A percentile compares a stretch with the other conserved stretches of the same genome.
Conservation (phyloP, 2,329 filamentous ascomycete species). For the Fusarium chuoi region DNA sequence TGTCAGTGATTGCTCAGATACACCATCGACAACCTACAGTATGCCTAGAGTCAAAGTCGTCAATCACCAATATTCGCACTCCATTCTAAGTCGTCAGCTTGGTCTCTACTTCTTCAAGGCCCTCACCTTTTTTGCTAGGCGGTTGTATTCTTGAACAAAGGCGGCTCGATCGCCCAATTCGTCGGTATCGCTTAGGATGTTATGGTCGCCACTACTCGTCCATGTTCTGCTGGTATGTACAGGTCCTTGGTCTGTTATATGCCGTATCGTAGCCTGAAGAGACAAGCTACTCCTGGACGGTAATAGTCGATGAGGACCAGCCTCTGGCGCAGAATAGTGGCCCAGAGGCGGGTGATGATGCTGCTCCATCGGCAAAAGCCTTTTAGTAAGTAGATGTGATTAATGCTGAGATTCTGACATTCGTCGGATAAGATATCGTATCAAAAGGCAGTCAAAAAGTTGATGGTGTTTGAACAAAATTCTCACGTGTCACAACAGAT, state of each 20-base stretch:
- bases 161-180: conserved; percentile 58
- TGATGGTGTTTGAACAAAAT: conserved; percentile 9
- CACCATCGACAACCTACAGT: conserved; percentile 45
- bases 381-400: conserved; percentile 1
- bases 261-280: conserved; percentile 42
- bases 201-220: conserved; percentile 65
- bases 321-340: conserved; percentile 28
- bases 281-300: conserved; percentile 44
- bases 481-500: conserved; percentile 37
- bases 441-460: conserved; percentile 12
- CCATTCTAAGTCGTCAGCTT: conserved; percentile 58
- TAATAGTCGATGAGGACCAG: conserved; percentile 23
- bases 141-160: conserved; percentile 69
- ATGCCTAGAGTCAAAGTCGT: conserved; percentile 48
- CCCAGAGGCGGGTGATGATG: conserved; percentile 12
- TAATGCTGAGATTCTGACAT: conserved; percentile 20
- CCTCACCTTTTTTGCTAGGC: conserved; percentile 65
- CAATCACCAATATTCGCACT: conserved; percentile 54
- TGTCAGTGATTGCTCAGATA: conserved; percentile 10
- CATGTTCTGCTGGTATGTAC: conserved; percentile 64
- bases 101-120: too few species aligned
- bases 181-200: conserved; percentile 59
- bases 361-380: conserved; percentile 33
- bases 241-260: conserved; percentile 34
- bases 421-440: conserved; percentile 25